Evolutionary conservation across 805 yeast genomes (phyloP).

Genomic region (Spathaspora gorwiae): DNA sequence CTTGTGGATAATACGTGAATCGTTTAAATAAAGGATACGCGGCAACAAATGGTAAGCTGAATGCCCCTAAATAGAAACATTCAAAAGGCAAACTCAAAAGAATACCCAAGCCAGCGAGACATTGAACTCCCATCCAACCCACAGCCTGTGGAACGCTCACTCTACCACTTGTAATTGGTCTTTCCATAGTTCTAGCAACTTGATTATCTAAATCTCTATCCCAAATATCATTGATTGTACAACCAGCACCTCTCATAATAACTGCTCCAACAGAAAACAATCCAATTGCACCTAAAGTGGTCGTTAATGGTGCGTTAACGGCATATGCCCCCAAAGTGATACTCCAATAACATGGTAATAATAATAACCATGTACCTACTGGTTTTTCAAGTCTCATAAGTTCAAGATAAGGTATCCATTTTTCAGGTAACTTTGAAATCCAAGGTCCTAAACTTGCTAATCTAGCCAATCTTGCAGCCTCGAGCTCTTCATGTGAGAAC

Average conservation of each 20-base stretch:
- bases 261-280: slow-evolving; percentile 81
- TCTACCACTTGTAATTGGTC: slow-evolving; percentile 92
- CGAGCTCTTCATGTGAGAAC: slow-evolving; percentile 40
- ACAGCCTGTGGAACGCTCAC: slow-evolving; percentile 69
- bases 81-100: slow-evolving; percentile 69
- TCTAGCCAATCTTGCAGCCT: slow-evolving; percentile 50
- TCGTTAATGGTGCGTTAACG: slow-evolving; percentile 61
- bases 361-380: slow-evolving; percentile 84
- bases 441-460: slow-evolving; percentile 39
- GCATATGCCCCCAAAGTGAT: slow-evolving; percentile 83
- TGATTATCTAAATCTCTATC: slow-evolving; percentile 80
- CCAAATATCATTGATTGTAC: slow-evolving; percentile 86
- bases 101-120: slow-evolving; percentile 68
- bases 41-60: slow-evolving; percentile 72
- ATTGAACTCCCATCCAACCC: slow-evolving; percentile 66
- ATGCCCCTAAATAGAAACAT: slow-evolving; percentile 79
- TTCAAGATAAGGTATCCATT: slow-evolving; percentile 86
- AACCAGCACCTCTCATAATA: slow-evolving; percentile 96
- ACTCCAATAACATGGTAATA: slow-evolving; percentile 89
- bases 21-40: slow-evolving; percentile 92
- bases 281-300: slow-evolving; percentile 57
- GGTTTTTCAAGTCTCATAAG: slow-evolving; percentile 91
- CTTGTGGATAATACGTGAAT: slow-evolving; percentile 94
- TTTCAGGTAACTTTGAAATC: slow-evolving; percentile 61
- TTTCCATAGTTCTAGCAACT: slow-evolving; percentile 80